phyloP scores from a whole-genome alignment of 23 red algal genomes.

The Gracilaria gracilis region DNA sequence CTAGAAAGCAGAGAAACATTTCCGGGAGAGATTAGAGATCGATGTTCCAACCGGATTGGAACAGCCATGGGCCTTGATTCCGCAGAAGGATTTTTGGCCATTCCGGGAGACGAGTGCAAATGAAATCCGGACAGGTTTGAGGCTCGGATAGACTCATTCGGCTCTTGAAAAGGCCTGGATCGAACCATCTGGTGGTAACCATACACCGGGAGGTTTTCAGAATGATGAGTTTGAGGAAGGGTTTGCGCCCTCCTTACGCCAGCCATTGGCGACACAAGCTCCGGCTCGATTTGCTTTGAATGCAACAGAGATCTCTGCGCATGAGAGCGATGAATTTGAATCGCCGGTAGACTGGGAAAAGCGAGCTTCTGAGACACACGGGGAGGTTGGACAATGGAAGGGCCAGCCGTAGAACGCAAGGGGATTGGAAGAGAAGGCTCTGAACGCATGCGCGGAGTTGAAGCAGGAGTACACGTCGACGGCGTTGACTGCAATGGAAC shows the following conservation, averaged over 20 bases:
- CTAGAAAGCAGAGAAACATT: not conserved
- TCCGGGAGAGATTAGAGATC: not conserved
- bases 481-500: not conserved
- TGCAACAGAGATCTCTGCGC: not conserved
- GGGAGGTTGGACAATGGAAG: not conserved
- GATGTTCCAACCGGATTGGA: not conserved
- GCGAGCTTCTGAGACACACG: not conserved
- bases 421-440: not conserved
- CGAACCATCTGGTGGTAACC: not conserved
- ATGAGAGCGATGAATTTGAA: not conserved
- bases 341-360: slow-evolving; percentile 4
- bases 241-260: not conserved
- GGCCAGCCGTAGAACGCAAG: not conserved
- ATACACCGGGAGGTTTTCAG: slow-evolving; percentile 10
- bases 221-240: not conserved
- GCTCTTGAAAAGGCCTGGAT: not conserved
- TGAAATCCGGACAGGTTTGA: not conserved
- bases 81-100: not conserved
- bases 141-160: not conserved
- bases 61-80: not conserved
- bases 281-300: not conserved
- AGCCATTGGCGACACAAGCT: not conserved
- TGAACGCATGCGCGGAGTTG: not conserved
- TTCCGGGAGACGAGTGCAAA: not conserved
- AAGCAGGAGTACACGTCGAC: not conserved